Conservation (phyloP, 2,329 filamentous ascomycete species). For the Aureobasidium sp. region DNA sequence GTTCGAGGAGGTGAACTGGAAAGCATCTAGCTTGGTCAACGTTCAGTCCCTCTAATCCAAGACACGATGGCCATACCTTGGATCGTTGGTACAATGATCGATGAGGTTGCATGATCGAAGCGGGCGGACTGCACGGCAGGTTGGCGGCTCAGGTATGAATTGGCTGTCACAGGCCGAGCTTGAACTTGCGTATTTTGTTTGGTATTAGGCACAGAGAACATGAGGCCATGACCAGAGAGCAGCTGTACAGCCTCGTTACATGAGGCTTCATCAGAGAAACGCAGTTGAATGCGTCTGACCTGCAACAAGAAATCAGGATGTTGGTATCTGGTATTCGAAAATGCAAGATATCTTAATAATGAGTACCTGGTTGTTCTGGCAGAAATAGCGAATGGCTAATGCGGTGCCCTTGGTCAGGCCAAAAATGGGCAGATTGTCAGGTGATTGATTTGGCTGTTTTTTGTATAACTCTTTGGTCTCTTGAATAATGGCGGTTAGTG, state of each 20-base stretch:
- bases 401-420: constrained; percentile 34
- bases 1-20: not conserved
- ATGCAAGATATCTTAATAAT: not conserved
- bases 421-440: constrained; percentile 39
- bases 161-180: not conserved
- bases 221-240: constrained; percentile 1
- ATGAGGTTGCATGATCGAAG: not conserved
- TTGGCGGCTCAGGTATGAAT: not conserved
- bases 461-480: constrained; percentile 5
- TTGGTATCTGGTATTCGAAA: not conserved
- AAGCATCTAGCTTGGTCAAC: not conserved
- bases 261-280: constrained; percentile 21
- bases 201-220: not conserved
- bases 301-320: constrained; percentile 13
- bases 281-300: constrained; percentile 28
- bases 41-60: not conserved
- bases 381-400: constrained; percentile 36
- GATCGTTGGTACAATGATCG: not conserved
- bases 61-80: not conserved
- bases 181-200: not conserved
- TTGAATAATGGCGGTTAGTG: constrained; percentile 14
- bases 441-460: not conserved
- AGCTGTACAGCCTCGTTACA: constrained; percentile 15
- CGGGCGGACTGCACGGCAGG: not conserved
- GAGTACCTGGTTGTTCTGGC: constrained; percentile 31